A percentile compares a stretch with the other conserved stretches of the same genome.
Evolutionary conservation across 495 filamentous ascomycete genomes (phyloP).

Genomic region (Hypoxylon perforatum): DNA sequence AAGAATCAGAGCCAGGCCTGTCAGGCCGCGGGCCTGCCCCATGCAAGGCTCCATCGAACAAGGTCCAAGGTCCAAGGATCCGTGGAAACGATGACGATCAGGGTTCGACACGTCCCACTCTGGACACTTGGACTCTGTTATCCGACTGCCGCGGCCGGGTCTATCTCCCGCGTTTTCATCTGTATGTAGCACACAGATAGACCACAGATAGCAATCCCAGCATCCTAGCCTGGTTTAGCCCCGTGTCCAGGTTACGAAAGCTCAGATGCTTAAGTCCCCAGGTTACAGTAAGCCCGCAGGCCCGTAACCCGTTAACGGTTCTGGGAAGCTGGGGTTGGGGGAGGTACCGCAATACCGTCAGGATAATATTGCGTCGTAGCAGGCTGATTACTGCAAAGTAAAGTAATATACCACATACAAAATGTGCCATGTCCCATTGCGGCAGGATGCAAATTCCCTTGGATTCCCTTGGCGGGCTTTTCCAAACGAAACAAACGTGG

Average conservation of each 20-base stretch:
- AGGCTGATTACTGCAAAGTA: conserved; percentile 35
- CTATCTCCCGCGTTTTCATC: conserved; percentile 39
- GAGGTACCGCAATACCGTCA: neutral
- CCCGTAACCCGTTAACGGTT: conserved; percentile 33
- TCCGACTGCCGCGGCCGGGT: conserved; percentile 44
- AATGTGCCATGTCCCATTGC: conserved; percentile 28
- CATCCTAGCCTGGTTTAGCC: conserved; percentile 4
- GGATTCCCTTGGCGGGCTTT: no score
- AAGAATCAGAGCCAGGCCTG: conserved; percentile 9
- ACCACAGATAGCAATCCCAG: conserved; percentile 11
- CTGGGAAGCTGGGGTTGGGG: conserved; percentile 18
- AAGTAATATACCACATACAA: conserved; percentile 40
- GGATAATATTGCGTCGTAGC: conserved; percentile 28
- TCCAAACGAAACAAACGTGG: conserved; percentile 12
- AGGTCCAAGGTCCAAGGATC: conserved; percentile 26
- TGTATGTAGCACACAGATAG: no score
- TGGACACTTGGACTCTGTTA: conserved; percentile 23
- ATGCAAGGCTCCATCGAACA: conserved; percentile 41
- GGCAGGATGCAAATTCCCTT: conserved; percentile 33
- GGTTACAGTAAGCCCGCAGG: conserved; percentile 43
- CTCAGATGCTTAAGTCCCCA: no score
- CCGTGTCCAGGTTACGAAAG: conserved; percentile 31
- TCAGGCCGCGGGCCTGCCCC: conserved; percentile 37
- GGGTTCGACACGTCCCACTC: conserved; percentile 35
- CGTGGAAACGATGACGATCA: conserved; percentile 42